Percentiles rank a stretch among this genome's conserved stretches.
Conservation (phyloP, 805 yeast species). For the Saturnispora sanitii region DNA sequence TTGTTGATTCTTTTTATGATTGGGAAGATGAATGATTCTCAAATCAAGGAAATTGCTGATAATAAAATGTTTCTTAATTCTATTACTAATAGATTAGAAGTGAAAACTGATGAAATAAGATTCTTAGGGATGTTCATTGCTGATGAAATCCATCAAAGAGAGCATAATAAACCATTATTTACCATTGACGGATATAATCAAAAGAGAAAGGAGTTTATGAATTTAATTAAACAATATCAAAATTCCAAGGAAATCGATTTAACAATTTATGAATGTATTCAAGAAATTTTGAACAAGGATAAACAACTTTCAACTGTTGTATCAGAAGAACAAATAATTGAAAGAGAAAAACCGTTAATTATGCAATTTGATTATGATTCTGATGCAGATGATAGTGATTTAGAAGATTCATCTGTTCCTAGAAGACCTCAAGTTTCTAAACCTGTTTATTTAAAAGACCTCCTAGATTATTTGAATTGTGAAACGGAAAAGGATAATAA, state of each 20-base stretch:
- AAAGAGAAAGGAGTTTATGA: conserved; percentile 13
- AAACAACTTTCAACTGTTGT: neutral
- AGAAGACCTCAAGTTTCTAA: conserved; percentile 28
- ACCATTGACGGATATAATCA: conserved; percentile 18
- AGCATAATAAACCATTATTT: conserved; percentile 26
- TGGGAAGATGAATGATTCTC: conserved; percentile 16
- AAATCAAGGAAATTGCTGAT: conserved; percentile 26
- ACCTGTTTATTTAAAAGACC: conserved; percentile 67
- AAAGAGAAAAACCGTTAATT: conserved; percentile 8
- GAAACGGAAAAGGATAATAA: conserved; percentile 34
- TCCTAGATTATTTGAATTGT: conserved; percentile 44
- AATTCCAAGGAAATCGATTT: neutral
- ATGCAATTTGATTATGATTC: conserved; percentile 16
- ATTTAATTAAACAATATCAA: neutral
- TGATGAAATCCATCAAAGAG: conserved; percentile 33
- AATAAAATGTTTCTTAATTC: conserved; percentile 36
- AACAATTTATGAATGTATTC: conserved; percentile 9
- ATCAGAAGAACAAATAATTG: conserved; percentile 5
- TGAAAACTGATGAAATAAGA: conserved; percentile 37
- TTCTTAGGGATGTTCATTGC: conserved; percentile 50
- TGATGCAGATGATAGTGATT: conserved; percentile 40
- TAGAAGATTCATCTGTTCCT: conserved; percentile 32
- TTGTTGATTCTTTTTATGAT: conserved; percentile 34
- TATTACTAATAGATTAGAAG: conserved; percentile 45
- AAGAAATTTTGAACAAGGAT: neutral